A percentile compares a stretch with the other conserved stretches of the same genome.
Conservation (phyloP, 2,329 filamentous ascomycete species). For the Trichoderma brevicompactum region DNA sequence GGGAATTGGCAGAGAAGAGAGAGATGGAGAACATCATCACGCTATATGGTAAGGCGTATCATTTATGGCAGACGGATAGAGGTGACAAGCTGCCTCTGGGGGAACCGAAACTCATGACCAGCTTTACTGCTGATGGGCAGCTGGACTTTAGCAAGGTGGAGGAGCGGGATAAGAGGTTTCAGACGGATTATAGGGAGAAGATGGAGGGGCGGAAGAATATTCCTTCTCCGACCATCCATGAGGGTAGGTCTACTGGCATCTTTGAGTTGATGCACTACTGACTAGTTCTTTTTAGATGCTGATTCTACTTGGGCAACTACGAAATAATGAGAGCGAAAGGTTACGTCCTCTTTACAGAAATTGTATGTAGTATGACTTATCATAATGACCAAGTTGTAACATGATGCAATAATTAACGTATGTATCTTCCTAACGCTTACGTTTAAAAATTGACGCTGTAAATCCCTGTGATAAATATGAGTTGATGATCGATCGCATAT, state of each 20-base stretch:
- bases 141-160: constrained; percentile 53
- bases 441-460: no score
- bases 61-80: constrained; percentile 83
- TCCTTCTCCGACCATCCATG: background rate
- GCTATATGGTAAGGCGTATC: constrained; percentile 82
- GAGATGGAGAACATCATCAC: constrained; percentile 79
- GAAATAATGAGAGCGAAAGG: no score
- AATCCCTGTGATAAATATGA: no score
- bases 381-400: no score
- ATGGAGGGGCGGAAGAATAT: constrained; percentile 44
- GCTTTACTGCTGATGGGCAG: constrained; percentile 55
- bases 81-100: constrained; percentile 64
- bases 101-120: constrained; percentile 59
- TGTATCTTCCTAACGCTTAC: no score
- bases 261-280: background rate
- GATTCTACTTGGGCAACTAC: background rate
- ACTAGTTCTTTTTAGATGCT: background rate
- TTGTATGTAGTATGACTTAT: no score
- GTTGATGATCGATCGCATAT: no score
- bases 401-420: no score
- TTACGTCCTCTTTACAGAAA: no score
- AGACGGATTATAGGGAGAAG: constrained; percentile 52
- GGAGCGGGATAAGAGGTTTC: constrained; percentile 53
- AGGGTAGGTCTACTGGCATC: background rate
- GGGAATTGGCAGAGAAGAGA: constrained; percentile 76